Evolutionary conservation across 768 basidiomycete species (phyloP).

Genomic region (Rhodotorula toruloides): DNA sequence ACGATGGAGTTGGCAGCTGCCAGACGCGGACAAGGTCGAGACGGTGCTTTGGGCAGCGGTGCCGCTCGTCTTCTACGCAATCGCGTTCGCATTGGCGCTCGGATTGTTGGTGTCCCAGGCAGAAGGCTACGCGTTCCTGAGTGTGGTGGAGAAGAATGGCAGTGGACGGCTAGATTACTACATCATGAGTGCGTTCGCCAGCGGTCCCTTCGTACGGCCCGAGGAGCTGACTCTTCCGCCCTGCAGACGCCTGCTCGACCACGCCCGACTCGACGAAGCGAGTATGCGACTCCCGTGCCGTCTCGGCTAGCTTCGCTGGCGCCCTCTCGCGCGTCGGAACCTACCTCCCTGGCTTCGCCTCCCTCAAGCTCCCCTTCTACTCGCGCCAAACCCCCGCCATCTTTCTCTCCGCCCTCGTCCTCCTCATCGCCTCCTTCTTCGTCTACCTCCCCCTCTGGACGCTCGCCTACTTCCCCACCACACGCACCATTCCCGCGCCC

Average conservation of each 20-base stretch:
- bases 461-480: constrained; percentile 36
- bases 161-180: constrained; percentile 19
- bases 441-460: constrained; percentile 36
- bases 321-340: constrained; percentile 16
- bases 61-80: constrained; percentile 10
- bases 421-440: constrained; percentile 13
- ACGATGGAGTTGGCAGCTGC: too few species aligned
- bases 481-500: neutral
- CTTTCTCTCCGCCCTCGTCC: constrained; percentile 18
- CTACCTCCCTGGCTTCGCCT: constrained; percentile 17
- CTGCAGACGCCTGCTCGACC: constrained; percentile 25
- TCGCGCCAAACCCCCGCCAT: constrained; percentile 20
- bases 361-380: constrained; percentile 27
- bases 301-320: constrained; percentile 13
- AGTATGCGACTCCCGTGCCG: neutral
- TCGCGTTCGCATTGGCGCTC: neutral
- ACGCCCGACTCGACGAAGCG: neutral
- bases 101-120: neutral
- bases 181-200: constrained; percentile 20
- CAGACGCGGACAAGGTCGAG: neutral
- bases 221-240: neutral
- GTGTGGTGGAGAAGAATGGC: constrained; percentile 7
- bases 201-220: neutral
- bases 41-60: constrained; percentile 24
- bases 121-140: neutral